phyloP scores from a whole-genome alignment of 78 protist genomes.

The Diacronema lutheri region DNA sequence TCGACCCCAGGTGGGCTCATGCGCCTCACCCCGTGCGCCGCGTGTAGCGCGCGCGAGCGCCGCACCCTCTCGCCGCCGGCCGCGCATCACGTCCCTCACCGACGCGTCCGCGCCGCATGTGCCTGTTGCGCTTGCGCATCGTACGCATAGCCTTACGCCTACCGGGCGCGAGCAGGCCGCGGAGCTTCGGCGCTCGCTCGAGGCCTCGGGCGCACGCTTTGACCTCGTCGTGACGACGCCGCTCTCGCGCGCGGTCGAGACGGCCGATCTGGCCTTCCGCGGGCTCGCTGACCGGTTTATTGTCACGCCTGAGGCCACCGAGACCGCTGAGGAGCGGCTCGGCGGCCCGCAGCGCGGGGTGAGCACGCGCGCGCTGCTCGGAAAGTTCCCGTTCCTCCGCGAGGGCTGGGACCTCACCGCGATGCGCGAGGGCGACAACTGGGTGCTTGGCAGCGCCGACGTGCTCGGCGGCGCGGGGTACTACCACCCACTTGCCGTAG shows the following conservation, averaged over 20 bases:
- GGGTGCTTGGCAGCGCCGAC: not conserved
- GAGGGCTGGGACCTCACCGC: not conserved
- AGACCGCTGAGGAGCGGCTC: not conserved
- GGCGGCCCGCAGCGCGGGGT: not conserved
- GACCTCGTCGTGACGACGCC: not conserved
- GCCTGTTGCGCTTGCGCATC: too few species aligned
- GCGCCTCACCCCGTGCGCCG: too few species aligned
- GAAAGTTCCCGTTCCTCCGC: not conserved
- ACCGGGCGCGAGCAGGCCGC: not conserved
- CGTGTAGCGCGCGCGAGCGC: too few species aligned
- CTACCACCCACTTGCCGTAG: not conserved
- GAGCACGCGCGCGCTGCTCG: not conserved
- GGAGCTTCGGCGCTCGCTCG: not conserved
- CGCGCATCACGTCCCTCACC: too few species aligned
- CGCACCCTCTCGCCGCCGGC: too few species aligned
- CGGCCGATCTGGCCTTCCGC: not conserved
- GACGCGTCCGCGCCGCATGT: too few species aligned
- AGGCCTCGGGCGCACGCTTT: not conserved
- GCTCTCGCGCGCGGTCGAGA: not conserved
- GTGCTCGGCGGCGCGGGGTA: not conserved
- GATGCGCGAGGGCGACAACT: not conserved
- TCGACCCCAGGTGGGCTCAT: not conserved
- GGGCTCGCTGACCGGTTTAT: not conserved
- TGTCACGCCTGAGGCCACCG: not conserved
- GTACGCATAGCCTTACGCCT: not conserved